These are phyloP conservation scores for Suillus tomentosus DNA, from an alignment of 768 basidiomycete species.

Conservation along the genomic window DNA sequence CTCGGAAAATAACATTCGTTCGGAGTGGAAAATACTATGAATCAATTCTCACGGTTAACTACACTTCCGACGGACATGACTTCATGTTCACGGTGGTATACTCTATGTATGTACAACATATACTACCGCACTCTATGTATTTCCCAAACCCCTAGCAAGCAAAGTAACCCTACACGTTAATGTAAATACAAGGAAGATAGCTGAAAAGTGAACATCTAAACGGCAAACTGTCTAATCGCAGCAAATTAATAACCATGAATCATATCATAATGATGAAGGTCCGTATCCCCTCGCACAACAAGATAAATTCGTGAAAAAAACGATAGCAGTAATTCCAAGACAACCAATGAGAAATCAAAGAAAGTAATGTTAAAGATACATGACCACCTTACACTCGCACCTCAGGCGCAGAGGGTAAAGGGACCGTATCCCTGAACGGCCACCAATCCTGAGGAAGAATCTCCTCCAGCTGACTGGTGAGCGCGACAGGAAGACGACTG, in stretches of 20 bases:
- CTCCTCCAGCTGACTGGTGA: conserved; percentile 17
- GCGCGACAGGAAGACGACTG: conserved; percentile 16
- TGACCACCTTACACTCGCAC: conserved; percentile 11
- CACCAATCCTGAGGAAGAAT: conserved; percentile 21
- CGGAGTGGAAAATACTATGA: no score
- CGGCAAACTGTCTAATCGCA: neutral
- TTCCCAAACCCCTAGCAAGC: neutral
- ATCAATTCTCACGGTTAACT: neutral
- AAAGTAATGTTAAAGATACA: no score
- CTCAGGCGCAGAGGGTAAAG: conserved; percentile 7
- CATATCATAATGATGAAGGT: conserved; percentile 12
- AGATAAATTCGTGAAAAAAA: neutral
- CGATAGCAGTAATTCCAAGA: neutral
- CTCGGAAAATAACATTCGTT: no score
- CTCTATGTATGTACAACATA: neutral
- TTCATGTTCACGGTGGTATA: neutral
- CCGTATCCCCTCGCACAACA: conserved; percentile 14
- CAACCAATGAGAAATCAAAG: neutral
- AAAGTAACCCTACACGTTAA: neutral
- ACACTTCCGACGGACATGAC: no score
- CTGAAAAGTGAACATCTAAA: neutral
- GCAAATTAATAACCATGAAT: conserved; percentile 9
- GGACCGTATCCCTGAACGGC: conserved; percentile 20
- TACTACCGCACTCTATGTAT: neutral
- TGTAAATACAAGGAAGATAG: conserved; percentile 4